These are phyloP conservation scores for Penicillium sp. DNA, from an alignment of 2,329 filamentous ascomycete species.

Conservation along the genomic window DNA sequence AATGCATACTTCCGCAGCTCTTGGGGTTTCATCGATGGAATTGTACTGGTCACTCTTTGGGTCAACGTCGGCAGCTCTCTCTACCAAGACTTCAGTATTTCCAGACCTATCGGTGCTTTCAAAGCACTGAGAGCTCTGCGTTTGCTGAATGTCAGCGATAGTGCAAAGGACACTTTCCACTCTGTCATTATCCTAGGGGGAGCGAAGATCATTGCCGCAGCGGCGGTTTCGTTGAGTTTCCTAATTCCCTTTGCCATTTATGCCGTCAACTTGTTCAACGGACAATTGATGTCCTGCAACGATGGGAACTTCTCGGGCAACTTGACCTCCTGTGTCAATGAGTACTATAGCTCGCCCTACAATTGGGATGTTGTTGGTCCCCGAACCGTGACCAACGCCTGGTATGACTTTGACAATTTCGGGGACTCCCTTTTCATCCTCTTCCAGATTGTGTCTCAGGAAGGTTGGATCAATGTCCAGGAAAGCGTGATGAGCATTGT, in stretches of 20 bases:
- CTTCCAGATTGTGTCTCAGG: slow-evolving; percentile 97
- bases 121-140: slow-evolving; percentile 91
- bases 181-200: slow-evolving; percentile 91
- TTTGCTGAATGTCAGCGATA: slow-evolving; percentile 93
- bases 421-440: slow-evolving; percentile 91
- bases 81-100: slow-evolving; percentile 77
- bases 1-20: slow-evolving; percentile 96
- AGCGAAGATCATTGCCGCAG: slow-evolving; percentile 89
- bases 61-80: slow-evolving; percentile 87
- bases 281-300: slow-evolving; percentile 77
- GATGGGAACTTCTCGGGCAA: slow-evolving; percentile 62
- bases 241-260: slow-evolving; percentile 97
- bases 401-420: slow-evolving; percentile 92
- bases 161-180: slow-evolving; percentile 92
- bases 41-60: slow-evolving; percentile 92
- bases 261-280: slow-evolving; percentile 88
- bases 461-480: slow-evolving; percentile 96
- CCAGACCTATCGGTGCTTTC: slow-evolving; percentile 90
- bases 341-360: slow-evolving; percentile 74
- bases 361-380: slow-evolving; percentile 85
- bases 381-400: slow-evolving; percentile 76
- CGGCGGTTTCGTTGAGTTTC: slow-evolving; percentile 90
- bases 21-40: slow-evolving; percentile 92
- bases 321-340: slow-evolving; percentile 73
- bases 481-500: slow-evolving; percentile 80